Evolutionary conservation across 2,329 filamentous ascomycete species (phyloP).

Genomic region (Catunica adiposa): DNA sequence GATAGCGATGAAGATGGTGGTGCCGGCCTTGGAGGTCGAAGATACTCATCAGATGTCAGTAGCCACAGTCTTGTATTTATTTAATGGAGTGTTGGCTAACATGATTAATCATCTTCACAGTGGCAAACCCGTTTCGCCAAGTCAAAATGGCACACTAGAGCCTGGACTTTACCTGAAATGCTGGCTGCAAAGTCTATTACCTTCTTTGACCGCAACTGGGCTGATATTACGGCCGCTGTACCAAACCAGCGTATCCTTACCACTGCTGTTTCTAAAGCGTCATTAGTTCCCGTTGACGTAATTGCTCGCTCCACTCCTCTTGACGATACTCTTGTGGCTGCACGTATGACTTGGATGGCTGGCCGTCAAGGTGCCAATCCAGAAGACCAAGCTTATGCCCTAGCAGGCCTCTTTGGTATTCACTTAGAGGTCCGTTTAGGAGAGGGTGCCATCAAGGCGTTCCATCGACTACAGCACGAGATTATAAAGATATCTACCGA

Average conservation of each 20-base stretch:
- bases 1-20: constrained; percentile 10
- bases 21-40: constrained; percentile 6
- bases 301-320: constrained; percentile 2
- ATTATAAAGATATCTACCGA: constrained; percentile 19
- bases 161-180: constrained; percentile 16
- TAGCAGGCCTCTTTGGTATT: constrained; percentile 21
- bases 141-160: constrained; percentile 15
- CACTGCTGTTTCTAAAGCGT: constrained; percentile 3
- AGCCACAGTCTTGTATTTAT: background rate
- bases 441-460: constrained; percentile 19
- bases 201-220: constrained; percentile 14
- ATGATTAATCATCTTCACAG: too few relatives aligned
- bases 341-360: constrained; percentile 22
- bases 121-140: constrained; percentile 12
- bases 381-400: constrained; percentile 21
- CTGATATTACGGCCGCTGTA: constrained; percentile 6
- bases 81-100: background rate
- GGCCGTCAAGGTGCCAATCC: constrained; percentile 16
- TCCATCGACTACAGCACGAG: constrained; percentile 19
- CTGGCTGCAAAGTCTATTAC: constrained; percentile 8
- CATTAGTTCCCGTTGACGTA: constrained; percentile 3
- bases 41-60: constrained; percentile 7
- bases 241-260: background rate
- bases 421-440: constrained; percentile 22
- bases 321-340: constrained; percentile 13